phyloP scores from a whole-genome alignment of 2,329 filamentous ascomycete species.

The Talaromyces albobiverticillius region DNA sequence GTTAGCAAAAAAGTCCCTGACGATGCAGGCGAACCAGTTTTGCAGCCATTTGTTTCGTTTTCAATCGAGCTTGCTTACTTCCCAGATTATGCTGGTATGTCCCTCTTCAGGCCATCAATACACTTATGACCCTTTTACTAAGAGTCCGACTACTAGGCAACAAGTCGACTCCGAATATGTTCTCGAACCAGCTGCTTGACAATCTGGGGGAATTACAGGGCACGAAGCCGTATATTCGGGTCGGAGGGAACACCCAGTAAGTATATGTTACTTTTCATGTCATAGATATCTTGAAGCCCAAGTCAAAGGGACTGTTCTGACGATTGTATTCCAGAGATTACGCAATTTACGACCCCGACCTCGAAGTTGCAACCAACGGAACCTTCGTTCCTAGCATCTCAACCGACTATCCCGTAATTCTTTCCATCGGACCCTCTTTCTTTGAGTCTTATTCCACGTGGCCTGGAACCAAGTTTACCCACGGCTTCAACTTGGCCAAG shows the following conservation, averaged over 20 bases:
- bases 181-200: slow-evolving; percentile 11
- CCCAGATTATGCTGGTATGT: slow-evolving; percentile 9
- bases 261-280: too few relatives aligned
- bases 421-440: slow-evolving; percentile 13
- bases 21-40: not conserved
- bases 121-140: too few relatives aligned
- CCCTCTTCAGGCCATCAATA: not conserved
- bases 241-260: slow-evolving; percentile 15
- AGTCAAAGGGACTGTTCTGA: too few relatives aligned
- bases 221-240: slow-evolving; percentile 12
- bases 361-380: slow-evolving; percentile 7
- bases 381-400: slow-evolving; percentile 9
- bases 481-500: slow-evolving; percentile 12
- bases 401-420: slow-evolving; percentile 6
- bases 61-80: slow-evolving; percentile 11
- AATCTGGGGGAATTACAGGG: slow-evolving; percentile 8
- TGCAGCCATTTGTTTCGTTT: not conserved
- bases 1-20: too few relatives aligned
- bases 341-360: slow-evolving; percentile 7
- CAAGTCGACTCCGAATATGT: slow-evolving; percentile 8
- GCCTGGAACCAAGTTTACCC: slow-evolving; percentile 11
- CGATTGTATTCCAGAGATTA: too few relatives aligned
- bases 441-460: slow-evolving; percentile 15
- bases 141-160: too few relatives aligned
- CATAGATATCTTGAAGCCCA: too few relatives aligned